A percentile compares a stretch with the other conserved stretches of the same genome.
Evolutionary conservation across 2,329 filamentous ascomycete species (phyloP).

Genomic region (Colletotrichum sp.): DNA sequence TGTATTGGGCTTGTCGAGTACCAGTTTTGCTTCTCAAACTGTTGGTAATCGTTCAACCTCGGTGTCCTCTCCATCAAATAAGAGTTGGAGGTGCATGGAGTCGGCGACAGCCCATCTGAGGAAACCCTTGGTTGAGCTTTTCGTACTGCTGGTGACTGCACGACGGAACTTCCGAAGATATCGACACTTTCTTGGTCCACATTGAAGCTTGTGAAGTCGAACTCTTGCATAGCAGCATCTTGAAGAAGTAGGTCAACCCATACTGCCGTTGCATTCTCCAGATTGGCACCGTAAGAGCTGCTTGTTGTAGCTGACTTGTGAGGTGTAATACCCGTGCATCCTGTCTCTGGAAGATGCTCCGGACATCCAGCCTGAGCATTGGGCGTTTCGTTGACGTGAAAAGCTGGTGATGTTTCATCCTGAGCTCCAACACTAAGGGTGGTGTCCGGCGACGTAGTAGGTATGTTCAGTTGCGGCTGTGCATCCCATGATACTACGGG

Average conservation of each 20-base stretch:
- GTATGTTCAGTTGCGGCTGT: background rate
- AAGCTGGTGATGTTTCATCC: background rate
- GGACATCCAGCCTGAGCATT: background rate
- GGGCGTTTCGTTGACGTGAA: background rate
- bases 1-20: background rate
- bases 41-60: background rate
- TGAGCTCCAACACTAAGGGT: background rate
- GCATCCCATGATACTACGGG: background rate
- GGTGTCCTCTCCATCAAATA: background rate
- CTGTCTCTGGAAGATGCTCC: background rate
- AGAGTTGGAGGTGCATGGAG: background rate
- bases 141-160: background rate
- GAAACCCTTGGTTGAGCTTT: background rate
- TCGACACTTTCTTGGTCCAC: background rate
- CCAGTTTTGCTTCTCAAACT: slow-evolving; percentile 4
- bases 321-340: background rate
- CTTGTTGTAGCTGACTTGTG: background rate
- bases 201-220: background rate
- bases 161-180: background rate
- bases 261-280: slow-evolving; percentile 13
- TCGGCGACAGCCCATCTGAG: background rate
- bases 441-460: background rate
- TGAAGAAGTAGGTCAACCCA: slow-evolving; percentile 16
- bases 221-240: slow-evolving; percentile 2
- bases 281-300: background rate